These are phyloP conservation scores for Nicotiana rustica DNA, from an alignment of 305 asterid species.

Conservation along the genomic window DNA sequence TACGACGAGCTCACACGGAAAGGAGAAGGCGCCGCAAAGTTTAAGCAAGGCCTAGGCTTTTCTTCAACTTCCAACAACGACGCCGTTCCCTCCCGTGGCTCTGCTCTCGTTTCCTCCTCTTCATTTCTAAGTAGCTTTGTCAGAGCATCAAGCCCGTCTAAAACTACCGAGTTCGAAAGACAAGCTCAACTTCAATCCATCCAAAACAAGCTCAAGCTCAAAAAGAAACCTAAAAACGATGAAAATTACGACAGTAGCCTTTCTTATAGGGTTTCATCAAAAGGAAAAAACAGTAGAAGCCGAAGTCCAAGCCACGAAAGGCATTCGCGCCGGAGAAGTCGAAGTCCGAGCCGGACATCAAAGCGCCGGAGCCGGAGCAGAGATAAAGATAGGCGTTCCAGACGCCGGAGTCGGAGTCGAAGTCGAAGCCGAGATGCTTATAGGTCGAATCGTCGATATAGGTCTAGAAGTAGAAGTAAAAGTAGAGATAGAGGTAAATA, in stretches of 20 bases:
- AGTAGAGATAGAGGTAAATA: slow-evolving; percentile 49
- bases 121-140: slow-evolving; percentile 76
- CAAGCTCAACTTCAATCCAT: slow-evolving; percentile 70
- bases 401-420: slow-evolving; percentile 53
- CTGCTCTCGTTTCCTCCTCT: slow-evolving; percentile 67
- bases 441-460: slow-evolving; percentile 42
- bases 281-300: slow-evolving; percentile 37
- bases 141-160: slow-evolving; percentile 74
- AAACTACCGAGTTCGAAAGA: slow-evolving; percentile 57
- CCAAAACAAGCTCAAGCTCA: slow-evolving; percentile 66
- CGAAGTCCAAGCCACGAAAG: slow-evolving; percentile 46
- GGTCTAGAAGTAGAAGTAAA: slow-evolving; percentile 53
- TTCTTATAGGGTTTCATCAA: slow-evolving; percentile 36
- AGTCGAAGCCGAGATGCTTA: slow-evolving; percentile 56
- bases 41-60: slow-evolving; percentile 92
- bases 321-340: slow-evolving; percentile 40
- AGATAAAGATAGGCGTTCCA: slow-evolving; percentile 38
- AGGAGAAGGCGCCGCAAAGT: slow-evolving; percentile 89
- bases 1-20: slow-evolving; percentile 86
- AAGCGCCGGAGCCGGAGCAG: slow-evolving; percentile 50
- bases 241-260: slow-evolving; percentile 19
- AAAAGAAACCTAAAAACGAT: slow-evolving; percentile 52
- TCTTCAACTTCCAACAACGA: slow-evolving; percentile 53
- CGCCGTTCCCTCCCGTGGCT: slow-evolving; percentile 65
- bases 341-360: slow-evolving; percentile 48